Base-by-base conservation (phyloP, 2,329 filamentous ascomycete genomes). In the Hypomyces rosellus region DNA sequence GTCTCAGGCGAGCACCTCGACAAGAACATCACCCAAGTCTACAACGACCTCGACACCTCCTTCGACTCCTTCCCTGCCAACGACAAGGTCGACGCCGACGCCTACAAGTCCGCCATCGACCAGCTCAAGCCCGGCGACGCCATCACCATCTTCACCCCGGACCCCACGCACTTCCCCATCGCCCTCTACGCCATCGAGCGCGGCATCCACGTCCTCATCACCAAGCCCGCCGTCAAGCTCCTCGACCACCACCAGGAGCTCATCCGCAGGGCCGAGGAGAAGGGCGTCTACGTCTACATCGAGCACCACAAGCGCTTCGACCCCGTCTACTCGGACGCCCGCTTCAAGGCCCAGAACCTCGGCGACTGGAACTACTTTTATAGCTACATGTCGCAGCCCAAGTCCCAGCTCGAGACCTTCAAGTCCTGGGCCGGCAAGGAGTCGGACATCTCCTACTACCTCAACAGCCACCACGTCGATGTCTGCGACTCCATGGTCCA, bases 321-420 rank as follows among this genome's bases (percentile, higher is more conserved):
- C 67, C 91, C 91, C 2, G 89, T 89, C 18, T 96, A 96, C 73
- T 82, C 88, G 13, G 91, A 96, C 67, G 92, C 92, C 13, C 81
- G 85, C 45, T 85, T 85, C 72, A 84, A 86, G 60, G 88, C 89
- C 13, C 73, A 81, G 63, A 82, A 76, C 48, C 75, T 96, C 7
- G 91, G 91, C 57, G 89, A 96, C 71, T 96, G 96, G 82, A 96
- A 95, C 76, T 96, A 96, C 77, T 96, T 95, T 68, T 96, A 96
- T 78, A 86, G 82, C 61, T 96, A 96, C 80, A 95, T 96, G 90
- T 89, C 84, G 45, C 90, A 96, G 75, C 88, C 86, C 54, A 95
- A 95, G 73, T 89, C 79, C 46, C 90, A 95, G 72, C 80, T 96
- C 44, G 88, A 95, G 75, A 96, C 90, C 1, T 96, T 96, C 82